Evolutionary conservation across 345 rosid genomes (phyloP).

Genomic region (Populus tremula): DNA sequence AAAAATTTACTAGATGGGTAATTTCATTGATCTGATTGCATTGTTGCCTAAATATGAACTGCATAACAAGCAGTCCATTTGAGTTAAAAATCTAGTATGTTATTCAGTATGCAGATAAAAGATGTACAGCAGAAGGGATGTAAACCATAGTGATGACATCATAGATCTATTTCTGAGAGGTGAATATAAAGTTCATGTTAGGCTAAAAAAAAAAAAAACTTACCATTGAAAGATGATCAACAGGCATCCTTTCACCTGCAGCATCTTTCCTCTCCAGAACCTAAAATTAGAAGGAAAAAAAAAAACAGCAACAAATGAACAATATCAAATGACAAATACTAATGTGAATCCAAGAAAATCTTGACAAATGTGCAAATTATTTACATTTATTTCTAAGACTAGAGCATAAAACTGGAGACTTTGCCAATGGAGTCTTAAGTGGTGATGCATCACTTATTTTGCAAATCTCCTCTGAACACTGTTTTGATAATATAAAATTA

Average conservation of each 20-base stretch:
- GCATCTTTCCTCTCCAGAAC: constrained; percentile 60
- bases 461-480: too few species aligned
- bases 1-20: background rate
- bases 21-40: background rate
- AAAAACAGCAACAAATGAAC: constrained; percentile 2
- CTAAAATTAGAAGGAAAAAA: constrained; percentile 35
- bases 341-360: background rate
- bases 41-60: background rate
- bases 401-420: too few species aligned
- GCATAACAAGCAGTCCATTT: background rate
- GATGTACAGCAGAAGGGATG: background rate
- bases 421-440: too few species aligned
- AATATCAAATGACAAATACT: background rate
- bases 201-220: background rate
- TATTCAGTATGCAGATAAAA: background rate
- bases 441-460: too few species aligned
- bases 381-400: too few species aligned
- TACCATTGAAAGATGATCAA: constrained; percentile 73
- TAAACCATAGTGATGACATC: background rate
- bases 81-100: background rate
- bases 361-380: background rate
- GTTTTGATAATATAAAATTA: too few species aligned
- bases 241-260: constrained; percentile 40
- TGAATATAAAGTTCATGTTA: background rate
- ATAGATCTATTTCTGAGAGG: background rate